Evolutionary conservation across 345 rosid genomes (phyloP), one percentile per base, ranked within the genome.

Genomic region (Conringia planisiliqua): DNA sequence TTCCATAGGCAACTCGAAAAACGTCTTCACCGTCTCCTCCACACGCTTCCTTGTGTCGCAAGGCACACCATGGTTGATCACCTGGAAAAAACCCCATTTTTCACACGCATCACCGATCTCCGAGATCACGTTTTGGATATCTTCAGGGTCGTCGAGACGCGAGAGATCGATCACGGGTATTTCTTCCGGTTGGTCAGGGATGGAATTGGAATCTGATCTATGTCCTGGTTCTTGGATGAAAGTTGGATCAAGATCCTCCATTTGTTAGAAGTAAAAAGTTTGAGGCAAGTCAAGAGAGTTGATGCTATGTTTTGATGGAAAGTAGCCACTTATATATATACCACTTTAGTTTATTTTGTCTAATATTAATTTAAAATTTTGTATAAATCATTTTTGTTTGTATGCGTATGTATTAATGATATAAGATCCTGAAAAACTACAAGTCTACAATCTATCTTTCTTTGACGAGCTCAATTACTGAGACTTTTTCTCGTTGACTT

Each of bases 31-130:
- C 0, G 63, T 77, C 30, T 55, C 70, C 65, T 75, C 78, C 7
- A 85, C 44, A 17, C 73, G 79, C 0, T 48, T 6, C 26, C 81
- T 46, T 54, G 66, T 46, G 6, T 83, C 88, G 51, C 42, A 47
- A 2, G 88, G 79, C 7, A 84, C 83, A 16, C 84, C 85, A 55
- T 86, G 83, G 48, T 85, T 81, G 57, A 78, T 65, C 65, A 83
- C 86, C 26, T 85, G 85, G 54, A 89, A 89, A 80, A 86, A 89
- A 0, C 91, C 90, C 94, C 91, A 87, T 0, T 73, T 76, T 66
- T 66, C 76, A 83, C 90, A 87, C 0, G 92, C 89, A 7, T 80
- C 55, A 11, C 87, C 77, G 2, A 87, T 81, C 66, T 87, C 79
- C 0, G 74, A 55, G 24, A 83, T 79, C 18, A 84, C 70, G 6